Evolutionary conservation across 495 filamentous ascomycete species (phyloP).

Genomic region (Talaromyces stipitatus): DNA sequence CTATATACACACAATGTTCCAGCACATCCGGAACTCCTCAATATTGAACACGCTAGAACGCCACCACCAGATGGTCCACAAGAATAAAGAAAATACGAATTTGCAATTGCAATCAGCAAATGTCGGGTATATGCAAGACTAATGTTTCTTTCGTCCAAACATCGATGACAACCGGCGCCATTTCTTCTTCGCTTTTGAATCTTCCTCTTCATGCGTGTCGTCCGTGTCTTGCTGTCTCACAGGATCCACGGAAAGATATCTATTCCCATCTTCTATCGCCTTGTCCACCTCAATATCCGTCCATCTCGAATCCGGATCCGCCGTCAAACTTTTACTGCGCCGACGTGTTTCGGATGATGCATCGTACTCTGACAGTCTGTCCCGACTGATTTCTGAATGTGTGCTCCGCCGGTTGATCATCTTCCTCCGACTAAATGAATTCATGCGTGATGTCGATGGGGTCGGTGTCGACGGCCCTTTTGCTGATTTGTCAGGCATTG

Average conservation of each 20-base stretch:
- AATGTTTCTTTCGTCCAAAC: slow-evolving; percentile 1
- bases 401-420: not conserved
- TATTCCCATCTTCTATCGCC: not conserved
- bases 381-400: not conserved
- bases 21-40: too few species aligned
- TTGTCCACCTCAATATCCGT: not conserved
- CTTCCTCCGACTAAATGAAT: slow-evolving; percentile 2
- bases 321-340: slow-evolving; percentile 1
- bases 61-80: not conserved
- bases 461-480: not conserved
- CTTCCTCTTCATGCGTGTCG: not conserved
- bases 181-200: not conserved
- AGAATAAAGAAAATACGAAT: too few species aligned
- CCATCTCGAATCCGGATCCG: not conserved
- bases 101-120: not conserved
- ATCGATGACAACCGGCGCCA: slow-evolving; percentile 3
- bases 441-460: not conserved
- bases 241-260: not conserved
- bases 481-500: not conserved
- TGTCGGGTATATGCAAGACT: not conserved
- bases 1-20: too few species aligned
- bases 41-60: not conserved
- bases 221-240: not conserved
- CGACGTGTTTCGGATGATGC: not conserved
- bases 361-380: not conserved